phyloP scores from a whole-genome alignment of 2,329 filamentous ascomycete species.

The Ustulina deusta region DNA sequence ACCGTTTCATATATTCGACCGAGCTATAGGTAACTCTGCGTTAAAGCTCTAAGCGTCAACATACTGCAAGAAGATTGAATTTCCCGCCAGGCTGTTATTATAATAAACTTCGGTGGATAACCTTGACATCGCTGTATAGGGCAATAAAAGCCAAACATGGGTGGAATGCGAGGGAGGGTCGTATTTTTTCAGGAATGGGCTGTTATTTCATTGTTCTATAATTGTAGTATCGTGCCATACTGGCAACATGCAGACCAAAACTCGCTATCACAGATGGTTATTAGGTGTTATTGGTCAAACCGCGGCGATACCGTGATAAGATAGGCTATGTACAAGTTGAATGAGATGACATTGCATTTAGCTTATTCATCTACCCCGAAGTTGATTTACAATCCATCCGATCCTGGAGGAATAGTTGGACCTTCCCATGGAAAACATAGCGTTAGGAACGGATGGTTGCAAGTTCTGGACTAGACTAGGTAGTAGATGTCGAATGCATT shows the following conservation, averaged over 20 bases:
- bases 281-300: not conserved
- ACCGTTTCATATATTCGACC: not conserved
- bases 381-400: conserved; percentile 4
- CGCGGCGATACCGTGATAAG: no score
- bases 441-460: not conserved
- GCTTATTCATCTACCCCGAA: not conserved
- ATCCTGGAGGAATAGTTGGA: not conserved
- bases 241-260: no score
- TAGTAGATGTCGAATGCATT: conserved; percentile 1
- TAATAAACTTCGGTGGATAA: not conserved
- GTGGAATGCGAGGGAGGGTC: not conserved
- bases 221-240: not conserved
- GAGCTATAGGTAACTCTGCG: not conserved
- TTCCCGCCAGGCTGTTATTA: not conserved
- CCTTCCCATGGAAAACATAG: not conserved
- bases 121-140: not conserved
- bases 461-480: not conserved
- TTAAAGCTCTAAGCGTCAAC: not conserved
- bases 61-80: not conserved
- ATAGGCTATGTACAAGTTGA: not conserved
- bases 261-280: no score
- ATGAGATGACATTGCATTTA: not conserved
- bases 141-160: not conserved
- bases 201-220: not conserved
- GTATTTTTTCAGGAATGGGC: not conserved